Evolutionary conservation across 495 filamentous ascomycete species (phyloP).

Genomic region (Neurospora sp.): DNA sequence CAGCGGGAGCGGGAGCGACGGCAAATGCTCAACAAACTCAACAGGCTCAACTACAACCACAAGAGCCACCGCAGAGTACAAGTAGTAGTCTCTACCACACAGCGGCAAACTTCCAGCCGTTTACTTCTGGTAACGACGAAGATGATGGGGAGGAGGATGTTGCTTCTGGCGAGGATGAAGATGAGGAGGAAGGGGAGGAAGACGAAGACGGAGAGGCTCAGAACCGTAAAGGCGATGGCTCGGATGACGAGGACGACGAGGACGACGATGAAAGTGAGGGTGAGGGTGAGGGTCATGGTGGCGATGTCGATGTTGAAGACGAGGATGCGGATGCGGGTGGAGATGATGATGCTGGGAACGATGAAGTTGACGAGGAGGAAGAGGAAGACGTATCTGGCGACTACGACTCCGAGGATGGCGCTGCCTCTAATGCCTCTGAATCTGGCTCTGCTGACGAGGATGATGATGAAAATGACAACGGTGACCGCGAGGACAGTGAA

Average conservation of each 20-base stretch:
- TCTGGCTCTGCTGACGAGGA: neutral
- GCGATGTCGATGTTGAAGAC: conserved; percentile 4
- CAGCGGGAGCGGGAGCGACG: neutral
- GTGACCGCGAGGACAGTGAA: neutral
- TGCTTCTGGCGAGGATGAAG: neutral
- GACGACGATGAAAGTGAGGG: neutral
- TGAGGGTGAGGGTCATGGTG: conserved; percentile 1
- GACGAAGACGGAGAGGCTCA: neutral
- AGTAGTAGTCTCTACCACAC: neutral
- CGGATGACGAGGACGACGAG: neutral
- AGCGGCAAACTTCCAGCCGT: neutral
- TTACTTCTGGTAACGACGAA: neutral
- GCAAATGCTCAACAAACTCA: neutral
- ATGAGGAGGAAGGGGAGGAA: neutral
- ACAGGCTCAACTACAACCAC: neutral
- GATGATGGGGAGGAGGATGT: conserved; percentile 1
- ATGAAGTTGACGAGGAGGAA: neutral
- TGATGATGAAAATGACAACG: neutral
- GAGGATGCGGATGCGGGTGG: neutral
- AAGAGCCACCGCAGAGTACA: neutral
- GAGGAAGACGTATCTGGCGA: neutral
- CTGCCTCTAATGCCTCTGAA: neutral
- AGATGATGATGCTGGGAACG: conserved; percentile 1
- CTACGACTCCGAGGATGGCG: neutral
- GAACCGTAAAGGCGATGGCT: no score